These are phyloP conservation scores for Prunus mongolica DNA, from an alignment of 306 rosid genomes.

Conservation along the genomic window DNA sequence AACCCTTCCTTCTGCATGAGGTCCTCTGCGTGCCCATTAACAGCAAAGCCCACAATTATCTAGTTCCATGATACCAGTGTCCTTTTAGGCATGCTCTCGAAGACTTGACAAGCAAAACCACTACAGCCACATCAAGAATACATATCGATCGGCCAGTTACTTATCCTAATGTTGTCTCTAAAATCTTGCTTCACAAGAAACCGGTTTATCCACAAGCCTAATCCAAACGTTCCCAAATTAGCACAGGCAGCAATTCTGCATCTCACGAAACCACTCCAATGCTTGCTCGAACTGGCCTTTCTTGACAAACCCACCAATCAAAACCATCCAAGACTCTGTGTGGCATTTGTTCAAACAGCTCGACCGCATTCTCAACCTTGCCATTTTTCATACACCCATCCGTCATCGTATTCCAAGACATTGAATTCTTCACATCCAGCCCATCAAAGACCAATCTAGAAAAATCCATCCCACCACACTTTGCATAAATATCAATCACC, in stretches of 20 bases:
- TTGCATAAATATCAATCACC: constrained; percentile 65
- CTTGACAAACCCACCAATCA: constrained; percentile 78
- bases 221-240: constrained; percentile 68
- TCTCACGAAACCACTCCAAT: constrained; percentile 57
- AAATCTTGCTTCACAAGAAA: constrained; percentile 41
- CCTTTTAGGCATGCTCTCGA: constrained; percentile 44
- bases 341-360: constrained; percentile 77
- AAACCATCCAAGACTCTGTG: constrained; percentile 71
- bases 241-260: constrained; percentile 84
- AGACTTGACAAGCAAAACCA: constrained; percentile 61
- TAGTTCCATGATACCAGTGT: constrained; percentile 86
- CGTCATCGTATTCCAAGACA: constrained; percentile 76
- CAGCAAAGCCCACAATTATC: constrained; percentile 73
- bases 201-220: constrained; percentile 71
- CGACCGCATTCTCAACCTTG: constrained; percentile 38
- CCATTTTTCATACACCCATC: constrained; percentile 67
- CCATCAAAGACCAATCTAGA: constrained; percentile 57
- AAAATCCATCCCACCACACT: constrained; percentile 35
- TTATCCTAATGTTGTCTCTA: constrained; percentile 43
- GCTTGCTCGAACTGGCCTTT: constrained; percentile 54
- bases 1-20: constrained; percentile 69
- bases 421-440: constrained; percentile 49
- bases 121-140: constrained; percentile 82
- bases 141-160: constrained; percentile 74
- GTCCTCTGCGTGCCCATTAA: constrained; percentile 65